Evolutionary conservation across 768 basidiomycete species (phyloP).

Genomic region (Termitomyces sp.): DNA sequence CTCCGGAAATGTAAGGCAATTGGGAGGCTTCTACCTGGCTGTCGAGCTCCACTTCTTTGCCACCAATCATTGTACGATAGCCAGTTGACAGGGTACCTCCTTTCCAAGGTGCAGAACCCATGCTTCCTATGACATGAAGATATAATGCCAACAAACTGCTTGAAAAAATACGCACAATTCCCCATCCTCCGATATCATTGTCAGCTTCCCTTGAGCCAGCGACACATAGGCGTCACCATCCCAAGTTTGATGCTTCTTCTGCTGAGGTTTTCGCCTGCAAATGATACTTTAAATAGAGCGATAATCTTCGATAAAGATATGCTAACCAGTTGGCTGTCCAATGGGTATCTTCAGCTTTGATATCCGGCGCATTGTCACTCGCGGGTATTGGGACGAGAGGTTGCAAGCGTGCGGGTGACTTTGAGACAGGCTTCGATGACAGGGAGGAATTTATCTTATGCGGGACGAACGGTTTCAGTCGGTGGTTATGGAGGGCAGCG

Average conservation of each 20-base stretch:
- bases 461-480: constrained; percentile 20
- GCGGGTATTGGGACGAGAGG: constrained; percentile 30
- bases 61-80: constrained; percentile 40
- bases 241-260: constrained; percentile 82
- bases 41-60: constrained; percentile 61
- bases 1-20: constrained; percentile 36
- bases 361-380: constrained; percentile 8
- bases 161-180: constrained; percentile 43
- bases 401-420: constrained; percentile 22
- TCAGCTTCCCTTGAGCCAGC: constrained; percentile 41
- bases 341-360: constrained; percentile 26
- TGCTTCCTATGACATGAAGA: constrained; percentile 27
- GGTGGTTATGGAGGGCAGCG: not conserved
- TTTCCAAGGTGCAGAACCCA: constrained; percentile 60
- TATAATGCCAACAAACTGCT: not conserved
- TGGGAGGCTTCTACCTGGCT: constrained; percentile 40
- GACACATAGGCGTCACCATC: constrained; percentile 72
- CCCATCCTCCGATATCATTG: constrained; percentile 65
- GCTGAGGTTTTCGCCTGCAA: constrained; percentile 64
- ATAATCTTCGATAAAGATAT: not conserved
- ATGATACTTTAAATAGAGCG: not conserved
- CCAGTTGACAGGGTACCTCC: constrained; percentile 45
- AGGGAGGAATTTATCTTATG: not conserved
- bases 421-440: not conserved
- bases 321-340: constrained; percentile 70